Base-by-base conservation (phyloP, 345 rosid species). In the Carallia brachiata region DNA sequence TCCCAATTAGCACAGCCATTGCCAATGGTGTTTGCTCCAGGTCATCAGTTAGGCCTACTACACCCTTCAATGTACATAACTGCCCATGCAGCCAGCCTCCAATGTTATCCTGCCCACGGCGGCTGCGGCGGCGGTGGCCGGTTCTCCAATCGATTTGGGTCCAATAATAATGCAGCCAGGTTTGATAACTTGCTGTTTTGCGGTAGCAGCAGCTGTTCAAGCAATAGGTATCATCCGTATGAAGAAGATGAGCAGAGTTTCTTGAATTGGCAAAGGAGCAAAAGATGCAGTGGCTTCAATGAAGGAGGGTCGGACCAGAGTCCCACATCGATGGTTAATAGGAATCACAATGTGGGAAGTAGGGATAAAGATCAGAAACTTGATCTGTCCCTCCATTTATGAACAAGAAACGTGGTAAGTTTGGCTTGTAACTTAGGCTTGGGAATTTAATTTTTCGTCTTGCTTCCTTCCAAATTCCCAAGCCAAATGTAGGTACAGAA, bases 371-470 rank as follows among this genome's bases (percentile, higher is more conserved):
- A 86, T 71, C 84, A 73, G 16, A 82, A 82, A 61, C 83, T 91
- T 70, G 98, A 93, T 80, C 78, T 93, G 44, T 86, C 98, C 53
- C 97, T 93, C 66, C 97, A 89, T 81, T 79, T 93, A 70, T 93
- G 78, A 91, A 71, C 31, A n/a, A 30, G 18, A 31, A 34, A 17
- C 17, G 3, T 23, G 23, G 32, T 15, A 12, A 3, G 50, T 44
- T 44, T 44, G 16, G 16, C 50, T 44, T 13, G 50, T 13, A 44
- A 3, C 17, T 12, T 12, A 10, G 4, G 1, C 50, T 44, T 44
- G 50, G 16, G 17, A 12, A 40, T 40, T 40, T 40, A 8, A 40
- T 40, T 40, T 40, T 40, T 10, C 8, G 10, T 40, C 48, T 40
- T 2, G 15, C 23, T 23, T 23, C 23, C 48, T 40, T 40, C 48